Evolutionary conservation across 2,329 filamentous ascomycete genomes (phyloP).

Genomic region (Fusarium piperis): DNA sequence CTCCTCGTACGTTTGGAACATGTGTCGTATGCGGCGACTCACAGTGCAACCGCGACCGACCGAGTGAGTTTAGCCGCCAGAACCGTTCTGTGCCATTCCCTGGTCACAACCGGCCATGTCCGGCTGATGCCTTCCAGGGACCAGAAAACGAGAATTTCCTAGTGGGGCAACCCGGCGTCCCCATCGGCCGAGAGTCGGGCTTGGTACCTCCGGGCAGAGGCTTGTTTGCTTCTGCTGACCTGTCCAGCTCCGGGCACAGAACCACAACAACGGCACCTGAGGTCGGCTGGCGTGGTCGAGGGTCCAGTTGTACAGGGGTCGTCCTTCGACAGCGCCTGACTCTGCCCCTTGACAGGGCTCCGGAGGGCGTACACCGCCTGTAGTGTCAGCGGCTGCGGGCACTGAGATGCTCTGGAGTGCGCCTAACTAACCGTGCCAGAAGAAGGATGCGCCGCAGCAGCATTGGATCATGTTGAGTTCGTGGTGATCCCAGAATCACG

Average conservation of each 20-base stretch:
- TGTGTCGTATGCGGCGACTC: neutral
- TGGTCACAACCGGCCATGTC: conserved; percentile 1
- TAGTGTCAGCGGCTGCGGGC: neutral
- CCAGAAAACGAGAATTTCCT: neutral
- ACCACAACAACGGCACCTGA: conserved; percentile 12
- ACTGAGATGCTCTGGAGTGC: neutral
- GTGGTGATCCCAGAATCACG: conserved; percentile 7
- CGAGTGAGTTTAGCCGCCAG: neutral
- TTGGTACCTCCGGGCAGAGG: conserved; percentile 8
- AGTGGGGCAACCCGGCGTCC: conserved; percentile 15
- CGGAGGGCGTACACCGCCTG: conserved; percentile 29
- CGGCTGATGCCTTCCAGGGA: neutral
- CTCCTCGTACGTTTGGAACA: conserved; percentile 26
- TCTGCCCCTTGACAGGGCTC: conserved; percentile 5
- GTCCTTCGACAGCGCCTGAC: conserved; percentile 23
- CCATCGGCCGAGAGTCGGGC: conserved; percentile 39
- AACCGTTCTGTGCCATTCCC: neutral
- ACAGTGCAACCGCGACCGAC: neutral
- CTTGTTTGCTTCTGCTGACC: neutral
- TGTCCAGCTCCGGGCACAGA: conserved; percentile 12
- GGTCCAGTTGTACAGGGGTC: conserved; percentile 19
- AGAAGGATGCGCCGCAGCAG: conserved; percentile 3
- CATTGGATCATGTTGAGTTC: neutral
- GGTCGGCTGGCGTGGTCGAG: conserved; percentile 6
- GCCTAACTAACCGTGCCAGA: conserved; percentile 2